phyloP scores from a whole-genome alignment of 116 monocot species.

The Dioscorea cayenensis region DNA sequence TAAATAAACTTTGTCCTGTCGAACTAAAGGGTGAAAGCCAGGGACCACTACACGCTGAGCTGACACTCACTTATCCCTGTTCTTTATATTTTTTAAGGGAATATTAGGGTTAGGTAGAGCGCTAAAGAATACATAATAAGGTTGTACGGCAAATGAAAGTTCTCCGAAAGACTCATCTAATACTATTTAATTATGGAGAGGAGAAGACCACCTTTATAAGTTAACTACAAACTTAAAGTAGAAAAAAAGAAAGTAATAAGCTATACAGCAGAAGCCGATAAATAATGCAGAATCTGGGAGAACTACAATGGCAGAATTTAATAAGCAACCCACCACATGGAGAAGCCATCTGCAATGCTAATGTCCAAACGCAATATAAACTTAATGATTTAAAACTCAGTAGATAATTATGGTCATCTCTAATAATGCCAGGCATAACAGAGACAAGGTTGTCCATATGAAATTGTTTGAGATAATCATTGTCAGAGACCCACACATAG shows the following conservation, averaged over 20 bases:
- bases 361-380: neutral
- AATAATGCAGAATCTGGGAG: neutral
- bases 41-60: too few species aligned
- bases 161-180: neutral
- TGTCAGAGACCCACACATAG: slow-evolving; percentile 16
- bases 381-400: neutral
- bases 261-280: neutral
- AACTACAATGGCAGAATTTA: neutral
- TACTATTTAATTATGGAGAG: neutral
- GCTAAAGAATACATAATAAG: neutral
- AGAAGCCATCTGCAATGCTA: neutral
- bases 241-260: neutral
- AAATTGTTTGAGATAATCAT: slow-evolving; percentile 5
- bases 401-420: neutral
- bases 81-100: neutral
- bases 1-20: too few species aligned
- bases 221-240: neutral
- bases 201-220: neutral
- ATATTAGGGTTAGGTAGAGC: neutral
- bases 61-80: too few species aligned
- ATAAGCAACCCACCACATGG: neutral
- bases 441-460: neutral
- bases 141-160: neutral
- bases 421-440: slow-evolving; percentile 1
- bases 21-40: too few species aligned